phyloP scores from a whole-genome alignment of 1,284 basidiomycete genomes.

The Sphagnurus paluster region DNA sequence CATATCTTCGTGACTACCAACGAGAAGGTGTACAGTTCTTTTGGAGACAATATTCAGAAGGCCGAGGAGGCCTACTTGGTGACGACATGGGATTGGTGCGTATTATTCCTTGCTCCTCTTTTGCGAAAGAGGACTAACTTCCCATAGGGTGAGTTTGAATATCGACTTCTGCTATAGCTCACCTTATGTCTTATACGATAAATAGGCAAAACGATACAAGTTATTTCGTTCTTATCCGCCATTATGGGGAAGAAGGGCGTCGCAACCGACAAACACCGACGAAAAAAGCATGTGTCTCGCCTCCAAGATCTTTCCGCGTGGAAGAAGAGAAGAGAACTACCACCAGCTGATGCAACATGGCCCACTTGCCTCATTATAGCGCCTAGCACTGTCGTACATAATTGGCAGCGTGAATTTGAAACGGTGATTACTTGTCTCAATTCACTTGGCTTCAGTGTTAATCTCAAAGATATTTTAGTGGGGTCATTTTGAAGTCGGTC shows the following conservation, averaged over 20 bases:
- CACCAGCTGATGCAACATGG: constrained; percentile 68
- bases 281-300: constrained; percentile 58
- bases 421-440: constrained; percentile 35
- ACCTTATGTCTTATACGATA: not conserved
- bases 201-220: constrained; percentile 83
- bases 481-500: constrained; percentile 79
- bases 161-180: not conserved
- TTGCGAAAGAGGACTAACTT: too few relatives aligned
- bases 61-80: constrained; percentile 73
- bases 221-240: constrained; percentile 83
- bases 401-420: constrained; percentile 82
- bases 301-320: constrained; percentile 64
- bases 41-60: constrained; percentile 62
- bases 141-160: constrained; percentile 26
- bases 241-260: constrained; percentile 80
- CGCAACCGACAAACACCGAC: constrained; percentile 58
- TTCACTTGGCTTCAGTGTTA: not conserved
- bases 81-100: constrained; percentile 89
- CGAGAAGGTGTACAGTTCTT: constrained; percentile 81
- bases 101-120: constrained; percentile 16
- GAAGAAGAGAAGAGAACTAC: constrained; percentile 51
- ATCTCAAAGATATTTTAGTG: constrained; percentile 43
- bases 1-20: constrained; percentile 82
- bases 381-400: constrained; percentile 74
- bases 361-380: constrained; percentile 83